phyloP scores from a whole-genome alignment of 129 eudicot species.

The Deinandra increscens region DNA sequence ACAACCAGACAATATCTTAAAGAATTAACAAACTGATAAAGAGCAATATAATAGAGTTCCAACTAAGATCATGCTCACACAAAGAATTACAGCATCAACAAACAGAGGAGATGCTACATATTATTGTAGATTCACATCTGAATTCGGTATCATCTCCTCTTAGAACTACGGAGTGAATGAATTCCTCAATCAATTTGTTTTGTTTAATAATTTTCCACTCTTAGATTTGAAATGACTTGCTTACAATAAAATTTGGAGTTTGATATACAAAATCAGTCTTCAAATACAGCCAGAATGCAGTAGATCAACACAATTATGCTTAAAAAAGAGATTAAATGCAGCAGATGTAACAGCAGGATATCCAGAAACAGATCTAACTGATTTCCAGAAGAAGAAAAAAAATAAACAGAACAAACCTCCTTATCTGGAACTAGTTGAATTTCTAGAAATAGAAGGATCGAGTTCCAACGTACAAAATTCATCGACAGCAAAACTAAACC shows the following conservation, averaged over 20 bases:
- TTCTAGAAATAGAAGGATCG: slow-evolving; percentile 1
- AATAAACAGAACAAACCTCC: not conserved
- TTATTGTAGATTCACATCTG: not conserved
- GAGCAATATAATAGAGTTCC: not conserved
- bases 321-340: not conserved
- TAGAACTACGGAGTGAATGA: too few species aligned
- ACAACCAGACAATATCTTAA: too few species aligned
- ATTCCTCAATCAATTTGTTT: not conserved
- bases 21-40: too few species aligned
- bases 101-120: not conserved
- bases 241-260: not conserved
- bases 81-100: not conserved
- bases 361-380: slow-evolving; percentile 26
- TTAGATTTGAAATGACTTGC: not conserved
- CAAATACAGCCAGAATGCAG: not conserved
- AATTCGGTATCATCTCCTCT: not conserved
- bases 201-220: not conserved
- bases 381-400: not conserved
- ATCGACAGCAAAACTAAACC: too few species aligned
- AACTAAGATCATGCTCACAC: not conserved
- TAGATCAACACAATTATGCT: slow-evolving; percentile 11
- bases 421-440: too few species aligned
- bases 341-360: slow-evolving; percentile 1
- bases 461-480: not conserved
- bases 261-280: not conserved